Evolutionary conservation across 1,139 yeast genomes (phyloP).

Genomic region (Pichia sp.): DNA sequence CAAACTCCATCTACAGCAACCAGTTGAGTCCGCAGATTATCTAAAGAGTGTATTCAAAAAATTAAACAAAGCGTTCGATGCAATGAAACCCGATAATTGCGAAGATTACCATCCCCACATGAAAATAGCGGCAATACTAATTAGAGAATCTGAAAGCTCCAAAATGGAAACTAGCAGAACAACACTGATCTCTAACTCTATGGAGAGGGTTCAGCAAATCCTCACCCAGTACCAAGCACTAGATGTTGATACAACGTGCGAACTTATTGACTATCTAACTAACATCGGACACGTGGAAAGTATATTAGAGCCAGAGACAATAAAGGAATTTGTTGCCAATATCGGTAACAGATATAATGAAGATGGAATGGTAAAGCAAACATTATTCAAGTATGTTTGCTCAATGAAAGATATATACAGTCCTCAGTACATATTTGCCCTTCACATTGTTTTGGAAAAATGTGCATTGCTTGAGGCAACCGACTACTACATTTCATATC

Average conservation of each 20-base stretch:
- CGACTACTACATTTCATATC: constrained; percentile 1
- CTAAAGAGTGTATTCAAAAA: constrained; percentile 1
- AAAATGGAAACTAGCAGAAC: not conserved
- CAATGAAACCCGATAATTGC: constrained; percentile 1
- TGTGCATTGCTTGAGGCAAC: not conserved
- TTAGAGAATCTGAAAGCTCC: not conserved
- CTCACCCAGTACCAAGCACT: no score
- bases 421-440: constrained; percentile 16
- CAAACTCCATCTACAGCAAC: constrained; percentile 15
- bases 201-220: not conserved
- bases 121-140: constrained; percentile 1
- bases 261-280: not conserved
- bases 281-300: not conserved
- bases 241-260: not conserved
- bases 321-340: constrained; percentile 8
- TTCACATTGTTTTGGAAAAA: constrained; percentile 16
- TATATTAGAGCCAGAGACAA: not conserved
- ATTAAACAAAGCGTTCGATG: not conserved
- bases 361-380: constrained; percentile 6
- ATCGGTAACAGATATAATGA: constrained; percentile 5
- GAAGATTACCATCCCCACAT: constrained; percentile 1
- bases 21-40: constrained; percentile 7
- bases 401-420: constrained; percentile 8
- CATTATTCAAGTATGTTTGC: constrained; percentile 16
- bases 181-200: not conserved